Conservation (phyloP, 345 rosid species). For the Salix udensis region DNA sequence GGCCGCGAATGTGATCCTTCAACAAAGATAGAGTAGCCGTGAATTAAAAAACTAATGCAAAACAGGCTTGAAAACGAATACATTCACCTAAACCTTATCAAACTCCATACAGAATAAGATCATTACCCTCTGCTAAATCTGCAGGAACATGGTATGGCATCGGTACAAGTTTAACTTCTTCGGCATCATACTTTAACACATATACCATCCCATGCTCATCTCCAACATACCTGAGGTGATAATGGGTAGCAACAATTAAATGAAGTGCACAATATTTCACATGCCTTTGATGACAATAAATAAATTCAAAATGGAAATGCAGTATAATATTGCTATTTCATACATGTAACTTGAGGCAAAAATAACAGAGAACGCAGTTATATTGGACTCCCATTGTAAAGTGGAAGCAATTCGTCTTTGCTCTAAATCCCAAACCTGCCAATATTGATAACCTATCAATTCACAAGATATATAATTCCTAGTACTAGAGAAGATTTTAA, state of each 20-base stretch:
- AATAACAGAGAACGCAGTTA: conserved; percentile 29
- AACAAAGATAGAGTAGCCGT: neutral
- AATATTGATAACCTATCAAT: neutral
- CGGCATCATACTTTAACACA: conserved; percentile 20
- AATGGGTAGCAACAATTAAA: neutral
- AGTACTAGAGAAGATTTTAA: neutral
- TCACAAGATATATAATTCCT: neutral
- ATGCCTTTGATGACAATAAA: neutral
- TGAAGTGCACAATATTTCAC: neutral
- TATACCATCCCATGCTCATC: conserved; percentile 29
- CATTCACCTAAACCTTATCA: neutral
- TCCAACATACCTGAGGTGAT: conserved; percentile 23
- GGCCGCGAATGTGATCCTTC: neutral
- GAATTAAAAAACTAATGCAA: neutral
- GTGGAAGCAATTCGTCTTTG: conserved; percentile 16
- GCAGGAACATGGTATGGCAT: conserved; percentile 24
- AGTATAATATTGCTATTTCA: neutral
- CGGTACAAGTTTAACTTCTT: conserved; percentile 7
- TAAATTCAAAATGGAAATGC: neutral
- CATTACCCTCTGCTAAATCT: conserved; percentile 21
- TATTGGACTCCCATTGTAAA: conserved; percentile 26
- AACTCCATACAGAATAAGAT: neutral
- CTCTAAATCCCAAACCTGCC: conserved; percentile 32
- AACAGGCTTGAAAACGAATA: neutral
- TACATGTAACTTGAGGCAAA: conserved; percentile 26